Evolutionary conservation across 2,329 filamentous ascomycete genomes (phyloP), one percentile per base, ranked within the genome.

Genomic region (Trichophyton benhamiae): DNA sequence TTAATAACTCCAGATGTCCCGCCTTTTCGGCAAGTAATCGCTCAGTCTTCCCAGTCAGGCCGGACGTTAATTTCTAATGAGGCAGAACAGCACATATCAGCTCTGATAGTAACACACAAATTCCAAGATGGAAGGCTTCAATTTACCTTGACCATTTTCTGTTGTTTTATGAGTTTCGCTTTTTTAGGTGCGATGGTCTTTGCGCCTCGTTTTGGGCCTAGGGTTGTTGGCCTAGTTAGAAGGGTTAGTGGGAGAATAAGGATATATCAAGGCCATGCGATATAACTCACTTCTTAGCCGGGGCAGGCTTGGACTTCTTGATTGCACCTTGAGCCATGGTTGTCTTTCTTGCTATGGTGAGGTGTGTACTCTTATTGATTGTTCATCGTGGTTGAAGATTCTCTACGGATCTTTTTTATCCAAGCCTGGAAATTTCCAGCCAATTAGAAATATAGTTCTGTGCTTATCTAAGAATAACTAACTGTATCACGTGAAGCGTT

Each of bases 171-270:
- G 59, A 88, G 74, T 1, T 75, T 76, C 5, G 79, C 72, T 65
- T 87, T 88, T 73, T 87, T 87, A 2, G 86, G 86, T 59, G 85
- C 84, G 67, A 88, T 85, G 58, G 82, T 78, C 57, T 83, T 79
- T 15, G 79, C 75, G 58, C 86, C 86, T 64, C 80, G 82, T 68
- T 82, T 82, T 6, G 80, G 81, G 11, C 78, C 77, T 41, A 77
- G 71, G 6, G 65, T 46, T 41, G 49, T 53, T 17, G 66, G 65
- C 5, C 68, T 72, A 27, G 22, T 11, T 15, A 15, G 22, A 22
- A 30, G 44, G 41, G 59, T 59, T 59, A 44, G 36, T 52, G 63
- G 57, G 27, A 33, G 62, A 4, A 38, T 7, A 20, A 38, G 9
- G 27, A 58, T 61, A 36, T 42, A 46, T 13, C 44, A 33, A 58